Percentiles rank a stretch among this genome's conserved stretches.
phyloP scores from a whole-genome alignment of 1,284 basidiomycete species.

The Agaricales sp. region DNA sequence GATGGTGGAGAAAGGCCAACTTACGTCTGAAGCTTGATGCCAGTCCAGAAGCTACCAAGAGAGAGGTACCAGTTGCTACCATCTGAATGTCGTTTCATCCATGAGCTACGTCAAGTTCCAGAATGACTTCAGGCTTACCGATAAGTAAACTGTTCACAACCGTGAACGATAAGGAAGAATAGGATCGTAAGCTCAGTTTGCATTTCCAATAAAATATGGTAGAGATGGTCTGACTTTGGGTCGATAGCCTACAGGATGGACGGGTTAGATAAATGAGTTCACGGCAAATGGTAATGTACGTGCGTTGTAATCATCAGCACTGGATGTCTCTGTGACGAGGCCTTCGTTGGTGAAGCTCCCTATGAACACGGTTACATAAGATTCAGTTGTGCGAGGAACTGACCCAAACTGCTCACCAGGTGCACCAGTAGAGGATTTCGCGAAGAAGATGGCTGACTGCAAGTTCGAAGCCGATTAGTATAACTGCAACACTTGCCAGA shows the following conservation, averaged over 20 bases:
- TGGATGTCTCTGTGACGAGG: conserved; percentile 33
- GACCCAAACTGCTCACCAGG: conserved; percentile 20
- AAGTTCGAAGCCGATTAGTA: neutral
- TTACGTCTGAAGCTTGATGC: conserved; percentile 30
- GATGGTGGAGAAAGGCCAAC: conserved; percentile 6
- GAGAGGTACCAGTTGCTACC: conserved; percentile 32
- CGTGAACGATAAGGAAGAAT: no score
- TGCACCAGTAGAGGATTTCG: conserved; percentile 33
- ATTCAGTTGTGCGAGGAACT: neutral
- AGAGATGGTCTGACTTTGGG: conserved; percentile 38
- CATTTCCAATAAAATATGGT: no score
- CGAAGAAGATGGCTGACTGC: conserved; percentile 39
- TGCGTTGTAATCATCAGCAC: conserved; percentile 37
- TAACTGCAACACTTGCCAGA: neutral
- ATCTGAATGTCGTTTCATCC: no score
- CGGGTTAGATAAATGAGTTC: conserved; percentile 2
- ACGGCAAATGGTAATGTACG: conserved; percentile 9
- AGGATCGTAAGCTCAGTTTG: no score
- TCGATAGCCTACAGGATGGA: conserved; percentile 35
- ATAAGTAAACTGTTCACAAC: no score
- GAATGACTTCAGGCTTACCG: no score
- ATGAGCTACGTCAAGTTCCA: no score
- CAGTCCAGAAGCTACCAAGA: conserved; percentile 42
- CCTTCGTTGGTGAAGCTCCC: conserved; percentile 38
- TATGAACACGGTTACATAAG: conserved; percentile 9